phyloP scores from a whole-genome alignment of 495 filamentous ascomycete genomes.

The Corynascus novoguineensis region DNA sequence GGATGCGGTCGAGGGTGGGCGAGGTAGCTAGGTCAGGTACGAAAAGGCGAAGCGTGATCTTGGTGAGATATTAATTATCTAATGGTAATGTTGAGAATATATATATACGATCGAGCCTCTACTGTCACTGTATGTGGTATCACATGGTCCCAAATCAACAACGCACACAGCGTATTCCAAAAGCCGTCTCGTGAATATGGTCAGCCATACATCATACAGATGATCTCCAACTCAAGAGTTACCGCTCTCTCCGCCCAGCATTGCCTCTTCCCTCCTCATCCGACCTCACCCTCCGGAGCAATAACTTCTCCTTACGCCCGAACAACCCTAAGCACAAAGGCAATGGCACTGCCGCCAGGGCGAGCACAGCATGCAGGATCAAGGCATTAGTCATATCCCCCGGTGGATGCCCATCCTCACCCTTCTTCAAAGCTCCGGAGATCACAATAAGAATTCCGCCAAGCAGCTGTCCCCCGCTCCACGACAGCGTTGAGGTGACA shows the following conservation, averaged over 20 bases:
- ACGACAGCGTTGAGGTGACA: conserved; percentile 74
- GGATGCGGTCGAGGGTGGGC: conserved; percentile 1
- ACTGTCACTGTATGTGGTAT: background rate
- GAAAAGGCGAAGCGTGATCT: background rate
- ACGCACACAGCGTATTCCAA: background rate
- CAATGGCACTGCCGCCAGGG: conserved; percentile 57
- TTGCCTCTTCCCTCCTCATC: conserved; percentile 24
- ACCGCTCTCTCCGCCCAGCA: conserved; percentile 8
- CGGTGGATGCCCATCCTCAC: conserved; percentile 48
- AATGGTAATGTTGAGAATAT: conserved; percentile 1
- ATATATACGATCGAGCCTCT: background rate
- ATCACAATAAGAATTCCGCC: conserved; percentile 80
- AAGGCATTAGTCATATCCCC: conserved; percentile 66
- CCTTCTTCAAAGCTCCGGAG: conserved; percentile 70
- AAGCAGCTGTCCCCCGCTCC: conserved; percentile 73
- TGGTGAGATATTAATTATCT: background rate
- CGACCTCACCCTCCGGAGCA: conserved; percentile 50
- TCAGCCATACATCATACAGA: background rate
- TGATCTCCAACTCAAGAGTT: background rate
- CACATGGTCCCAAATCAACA: background rate
- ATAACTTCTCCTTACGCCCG: conserved; percentile 48
- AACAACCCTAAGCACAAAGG: conserved; percentile 63
- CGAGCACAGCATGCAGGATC: conserved; percentile 71
- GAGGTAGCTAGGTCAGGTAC: background rate
- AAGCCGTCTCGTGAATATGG: background rate